A percentile compares a stretch with the other conserved stretches of the same genome.
Evolutionary conservation across 176 grass and related monocot species (phyloP).

Genomic region (Pharus latifolius): DNA sequence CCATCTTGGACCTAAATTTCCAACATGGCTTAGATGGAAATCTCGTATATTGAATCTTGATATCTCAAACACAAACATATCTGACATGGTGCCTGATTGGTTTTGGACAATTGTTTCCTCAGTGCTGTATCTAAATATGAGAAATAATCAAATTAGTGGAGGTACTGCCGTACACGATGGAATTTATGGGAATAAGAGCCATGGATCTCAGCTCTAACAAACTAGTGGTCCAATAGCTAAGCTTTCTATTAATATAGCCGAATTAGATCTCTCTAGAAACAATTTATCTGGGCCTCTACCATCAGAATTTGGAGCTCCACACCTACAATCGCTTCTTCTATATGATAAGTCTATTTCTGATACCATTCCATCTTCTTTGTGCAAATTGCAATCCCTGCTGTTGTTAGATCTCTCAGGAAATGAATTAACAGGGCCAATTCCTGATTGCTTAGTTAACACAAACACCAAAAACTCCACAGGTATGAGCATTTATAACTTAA

Average conservation of each 20-base stretch:
- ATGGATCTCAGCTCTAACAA: slow-evolving; percentile 2
- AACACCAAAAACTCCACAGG: no score
- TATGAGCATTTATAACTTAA: no score
- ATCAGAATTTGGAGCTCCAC: background rate
- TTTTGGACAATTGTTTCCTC: background rate
- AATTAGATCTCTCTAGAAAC: slow-evolving; percentile 17
- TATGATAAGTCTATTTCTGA: background rate
- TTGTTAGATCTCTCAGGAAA: background rate
- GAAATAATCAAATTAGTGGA: slow-evolving; percentile 1
- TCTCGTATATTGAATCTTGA: background rate
- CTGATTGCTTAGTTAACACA: background rate
- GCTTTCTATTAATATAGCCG: background rate
- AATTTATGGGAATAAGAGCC: background rate
- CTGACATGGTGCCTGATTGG: background rate
- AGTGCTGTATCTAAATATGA: background rate
- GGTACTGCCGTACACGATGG: background rate
- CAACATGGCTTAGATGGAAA: background rate
- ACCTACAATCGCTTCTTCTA: background rate
- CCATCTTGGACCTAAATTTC: background rate
- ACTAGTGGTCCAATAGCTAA: background rate
- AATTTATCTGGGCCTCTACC: no score
- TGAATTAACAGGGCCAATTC: background rate
- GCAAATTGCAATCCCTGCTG: background rate
- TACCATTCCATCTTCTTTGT: slow-evolving; percentile 1
- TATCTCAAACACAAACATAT: background rate